Evolutionary conservation across 345 rosid genomes (phyloP), one percentile per base, ranked within the genome.

Genomic region (Psidium guajava): DNA sequence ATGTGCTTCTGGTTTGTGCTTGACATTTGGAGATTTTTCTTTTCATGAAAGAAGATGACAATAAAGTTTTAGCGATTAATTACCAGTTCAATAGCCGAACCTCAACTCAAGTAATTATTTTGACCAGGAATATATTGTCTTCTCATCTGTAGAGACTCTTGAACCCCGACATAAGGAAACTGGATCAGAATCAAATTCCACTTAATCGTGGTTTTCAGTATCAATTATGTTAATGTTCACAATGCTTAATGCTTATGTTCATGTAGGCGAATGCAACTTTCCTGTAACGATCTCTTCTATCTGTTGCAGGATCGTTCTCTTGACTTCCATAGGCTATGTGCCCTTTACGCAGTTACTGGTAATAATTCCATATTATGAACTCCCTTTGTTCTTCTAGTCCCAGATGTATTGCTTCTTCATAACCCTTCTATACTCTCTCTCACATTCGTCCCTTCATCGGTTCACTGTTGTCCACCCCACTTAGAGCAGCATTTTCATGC

Each of bases 331-430:
- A 94, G 91, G 56, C 88, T 98, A 64, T 98, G 99, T 88, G 99
- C 99, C 55, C 86, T 96, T 61, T 98, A 98, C 86, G 99, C 99
- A 61, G 98, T 98, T 88, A 98, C 99, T 32, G 99, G 99, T 98
- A 95, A 86, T 8, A 56, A 84, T 58, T 84, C 82, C 69, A 12
- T 53, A 52, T 81, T n/a, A 82, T 55, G 27, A 42, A 36, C 49
- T 83, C 73, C 73, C 47, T 32, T 36, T 6, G 5, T 42, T 69
- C 47, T 36, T 69, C 47, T 69, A 69, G 25, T 69, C 80, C 80
- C 21, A 11, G 25, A 18, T 69, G 47, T 69, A 21, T 36, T 11
- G 47, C 47, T 69, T 69, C 80, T 69, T 69, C 47, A 20, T 36
- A 69, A 69, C 24, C 36, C 32, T 69, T 21, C 47, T 13, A 20